These are phyloP conservation scores for Quercus cerris DNA, from an alignment of 306 rosid genomes.

Conservation along the genomic window DNA sequence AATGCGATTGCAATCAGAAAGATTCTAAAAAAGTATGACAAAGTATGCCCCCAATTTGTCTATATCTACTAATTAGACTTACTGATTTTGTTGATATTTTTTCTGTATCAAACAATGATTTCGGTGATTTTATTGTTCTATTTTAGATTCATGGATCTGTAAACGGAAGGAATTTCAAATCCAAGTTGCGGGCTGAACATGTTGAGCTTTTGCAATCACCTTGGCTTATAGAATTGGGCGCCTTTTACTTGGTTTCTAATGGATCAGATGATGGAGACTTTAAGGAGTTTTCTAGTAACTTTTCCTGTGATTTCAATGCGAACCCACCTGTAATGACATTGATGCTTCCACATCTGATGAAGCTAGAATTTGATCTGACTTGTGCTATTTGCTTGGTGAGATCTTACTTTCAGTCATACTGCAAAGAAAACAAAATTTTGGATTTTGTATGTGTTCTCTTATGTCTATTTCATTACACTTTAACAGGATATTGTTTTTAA, in stretches of 20 bases:
- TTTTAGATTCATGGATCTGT: slow-evolving; percentile 38
- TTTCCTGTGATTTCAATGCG: too few relatives aligned
- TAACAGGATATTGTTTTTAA: slow-evolving; percentile 68
- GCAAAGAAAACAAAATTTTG: neutral
- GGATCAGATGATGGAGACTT: slow-evolving; percentile 41
- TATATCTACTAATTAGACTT: neutral
- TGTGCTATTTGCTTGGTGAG: slow-evolving; percentile 95
- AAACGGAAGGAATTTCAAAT: slow-evolving; percentile 70
- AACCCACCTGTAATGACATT: slow-evolving; percentile 57
- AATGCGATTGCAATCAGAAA: slow-evolving; percentile 83
- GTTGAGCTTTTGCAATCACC: slow-evolving; percentile 87
- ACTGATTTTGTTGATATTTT: neutral
- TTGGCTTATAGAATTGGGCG: slow-evolving; percentile 90
- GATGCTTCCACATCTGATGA: slow-evolving; percentile 66
- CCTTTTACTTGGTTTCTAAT: slow-evolving; percentile 66
- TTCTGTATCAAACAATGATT: slow-evolving; percentile 1
- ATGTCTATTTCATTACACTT: slow-evolving; percentile 13
- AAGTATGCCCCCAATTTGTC: slow-evolving; percentile 42
- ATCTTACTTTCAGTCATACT: slow-evolving; percentile 13
- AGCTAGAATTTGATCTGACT: slow-evolving; percentile 66
- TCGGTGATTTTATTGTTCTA: neutral
- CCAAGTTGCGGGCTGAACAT: slow-evolving; percentile 69
- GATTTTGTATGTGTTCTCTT: slow-evolving; percentile 2
- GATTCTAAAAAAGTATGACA: slow-evolving; percentile 92
- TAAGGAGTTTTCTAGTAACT: too few relatives aligned